These are phyloP conservation scores for Malassezia nana DNA, from an alignment of 1,284 basidiomycete species.

Conservation along the genomic window DNA sequence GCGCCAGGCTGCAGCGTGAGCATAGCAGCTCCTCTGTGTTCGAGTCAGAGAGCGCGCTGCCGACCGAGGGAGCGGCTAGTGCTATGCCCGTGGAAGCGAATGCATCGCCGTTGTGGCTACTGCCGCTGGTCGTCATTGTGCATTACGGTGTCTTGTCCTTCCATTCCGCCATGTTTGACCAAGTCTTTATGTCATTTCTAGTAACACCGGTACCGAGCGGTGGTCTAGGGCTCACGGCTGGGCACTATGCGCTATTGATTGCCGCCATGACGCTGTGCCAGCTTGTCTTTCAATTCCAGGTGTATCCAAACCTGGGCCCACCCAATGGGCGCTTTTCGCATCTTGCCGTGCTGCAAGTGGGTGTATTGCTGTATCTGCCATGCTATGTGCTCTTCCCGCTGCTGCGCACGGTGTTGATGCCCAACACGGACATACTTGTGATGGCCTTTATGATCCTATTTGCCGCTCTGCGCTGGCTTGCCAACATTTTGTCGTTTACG, in stretches of 20 bases:
- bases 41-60: background rate
- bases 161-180: constrained; percentile 47
- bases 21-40: background rate
- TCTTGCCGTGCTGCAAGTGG: constrained; percentile 43
- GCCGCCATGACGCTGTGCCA: constrained; percentile 44
- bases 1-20: background rate
- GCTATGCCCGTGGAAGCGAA: background rate
- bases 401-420: constrained; percentile 51
- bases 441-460: constrained; percentile 50
- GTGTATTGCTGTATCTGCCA: constrained; percentile 26
- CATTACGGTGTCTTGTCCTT: constrained; percentile 45
- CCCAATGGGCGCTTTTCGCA: constrained; percentile 39
- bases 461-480: constrained; percentile 47
- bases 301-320: constrained; percentile 60
- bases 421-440: constrained; percentile 49
- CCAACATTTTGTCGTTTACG: constrained; percentile 49
- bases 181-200: constrained; percentile 48
- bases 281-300: constrained; percentile 36
- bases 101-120: constrained; percentile 25
- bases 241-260: constrained; percentile 47
- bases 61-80: background rate
- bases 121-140: constrained; percentile 42
- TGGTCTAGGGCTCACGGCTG: constrained; percentile 43
- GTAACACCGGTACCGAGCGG: constrained; percentile 43
- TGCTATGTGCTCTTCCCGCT: constrained; percentile 36